Evolutionary conservation across 176 grass and related monocot species (phyloP).

Genomic region (Triticum turgidum): DNA sequence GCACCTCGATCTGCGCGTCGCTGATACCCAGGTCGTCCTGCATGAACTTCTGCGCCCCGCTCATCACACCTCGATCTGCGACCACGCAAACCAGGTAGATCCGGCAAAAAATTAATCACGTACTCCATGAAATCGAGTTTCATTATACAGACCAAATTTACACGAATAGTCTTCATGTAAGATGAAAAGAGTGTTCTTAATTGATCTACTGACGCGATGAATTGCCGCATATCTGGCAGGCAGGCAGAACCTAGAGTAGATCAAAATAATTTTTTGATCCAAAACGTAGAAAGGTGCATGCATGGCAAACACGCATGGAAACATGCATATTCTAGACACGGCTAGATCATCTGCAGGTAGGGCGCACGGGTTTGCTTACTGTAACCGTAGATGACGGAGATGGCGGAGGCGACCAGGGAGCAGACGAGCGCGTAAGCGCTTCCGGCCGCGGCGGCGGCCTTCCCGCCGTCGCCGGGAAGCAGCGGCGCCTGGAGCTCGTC

Average conservation of each 20-base stretch:
- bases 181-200: not conserved
- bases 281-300: not conserved
- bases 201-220: not conserved
- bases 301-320: not conserved
- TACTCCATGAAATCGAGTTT: not conserved
- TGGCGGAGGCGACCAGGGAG: constrained; percentile 20
- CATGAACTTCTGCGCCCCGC: constrained; percentile 53
- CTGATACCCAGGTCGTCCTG: constrained; percentile 42
- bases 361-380: not conserved
- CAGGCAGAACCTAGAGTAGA: not conserved
- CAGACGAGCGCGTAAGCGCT: constrained; percentile 15
- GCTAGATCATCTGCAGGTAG: not conserved
- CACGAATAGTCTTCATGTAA: not conserved
- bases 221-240: not conserved
- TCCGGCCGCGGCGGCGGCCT: not conserved
- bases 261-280: not conserved
- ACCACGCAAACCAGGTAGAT: not conserved
- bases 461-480: not conserved
- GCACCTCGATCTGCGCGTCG: constrained; percentile 60
- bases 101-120: not conserved
- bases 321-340: not conserved
- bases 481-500: not conserved
- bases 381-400: constrained; percentile 10
- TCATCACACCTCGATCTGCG: constrained; percentile 67
- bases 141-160: not conserved